A percentile compares a stretch with the other conserved stretches of the same genome.
phyloP scores from a whole-genome alignment of 129 eudicot species.

The Ambrosia trifida region DNA sequence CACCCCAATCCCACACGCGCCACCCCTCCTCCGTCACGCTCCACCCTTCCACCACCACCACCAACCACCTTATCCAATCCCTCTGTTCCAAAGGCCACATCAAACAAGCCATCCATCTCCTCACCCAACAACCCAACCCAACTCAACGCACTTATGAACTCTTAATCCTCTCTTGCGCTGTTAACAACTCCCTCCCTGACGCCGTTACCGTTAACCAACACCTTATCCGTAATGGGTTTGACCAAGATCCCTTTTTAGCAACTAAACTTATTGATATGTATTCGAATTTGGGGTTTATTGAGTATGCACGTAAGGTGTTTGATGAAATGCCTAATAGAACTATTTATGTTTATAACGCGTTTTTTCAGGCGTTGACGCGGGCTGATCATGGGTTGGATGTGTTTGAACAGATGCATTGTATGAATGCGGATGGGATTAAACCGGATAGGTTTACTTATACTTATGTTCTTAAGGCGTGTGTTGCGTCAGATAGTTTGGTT shows the following conservation, averaged over 20 bases:
- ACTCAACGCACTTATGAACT: constrained; percentile 88
- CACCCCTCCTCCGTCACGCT: constrained; percentile 41
- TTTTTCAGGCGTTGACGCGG: constrained; percentile 63
- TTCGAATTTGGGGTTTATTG: constrained; percentile 50
- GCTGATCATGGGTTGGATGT: constrained; percentile 75
- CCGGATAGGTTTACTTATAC: constrained; percentile 94
- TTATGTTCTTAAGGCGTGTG: constrained; percentile 87
- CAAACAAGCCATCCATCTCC: constrained; percentile 66
- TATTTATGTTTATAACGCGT: constrained; percentile 76
- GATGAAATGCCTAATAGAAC: constrained; percentile 60
- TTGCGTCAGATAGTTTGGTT: constrained; percentile 53
- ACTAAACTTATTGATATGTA: constrained; percentile 82
- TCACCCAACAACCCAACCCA: constrained; percentile 63
- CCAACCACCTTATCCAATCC: constrained; percentile 62
- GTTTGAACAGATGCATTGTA: constrained; percentile 44
- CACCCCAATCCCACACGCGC: constrained; percentile 33
- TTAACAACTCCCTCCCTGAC: constrained; percentile 46
- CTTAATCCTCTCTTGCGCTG: constrained; percentile 61
- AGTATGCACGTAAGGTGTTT: constrained; percentile 83
- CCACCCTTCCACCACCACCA: constrained; percentile 44
- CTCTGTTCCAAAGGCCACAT: constrained; percentile 67
- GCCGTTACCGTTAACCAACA: constrained; percentile 53
- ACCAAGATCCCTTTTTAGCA: constrained; percentile 71
- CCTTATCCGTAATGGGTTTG: constrained; percentile 62
- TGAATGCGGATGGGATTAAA: constrained; percentile 50